Conservation (phyloP, 2,329 filamentous ascomycete species). For the Orbilia quercus region DNA sequence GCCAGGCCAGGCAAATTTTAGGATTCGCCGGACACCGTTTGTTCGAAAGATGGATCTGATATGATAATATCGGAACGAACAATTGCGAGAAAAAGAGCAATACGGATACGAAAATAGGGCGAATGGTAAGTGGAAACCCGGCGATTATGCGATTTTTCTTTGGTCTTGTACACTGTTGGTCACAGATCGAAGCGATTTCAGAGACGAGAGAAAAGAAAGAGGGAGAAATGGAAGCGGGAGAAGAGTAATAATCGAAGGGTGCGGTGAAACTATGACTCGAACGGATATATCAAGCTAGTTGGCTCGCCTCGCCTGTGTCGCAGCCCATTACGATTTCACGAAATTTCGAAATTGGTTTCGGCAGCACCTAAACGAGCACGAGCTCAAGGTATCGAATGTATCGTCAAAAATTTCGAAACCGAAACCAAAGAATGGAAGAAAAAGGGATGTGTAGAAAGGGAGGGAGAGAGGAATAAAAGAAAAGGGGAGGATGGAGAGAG, state of each 20-base stretch:
- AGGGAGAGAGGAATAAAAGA: slow-evolving; percentile 25
- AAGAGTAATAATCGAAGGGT: slow-evolving; percentile 13
- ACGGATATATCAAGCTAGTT: slow-evolving; percentile 51
- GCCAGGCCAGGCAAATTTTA: slow-evolving; percentile 43
- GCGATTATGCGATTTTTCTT: no score
- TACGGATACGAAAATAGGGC: slow-evolving; percentile 1
- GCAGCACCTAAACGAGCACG: slow-evolving; percentile 31
- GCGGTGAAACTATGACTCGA: slow-evolving; percentile 34
- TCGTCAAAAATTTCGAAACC: slow-evolving; percentile 9
- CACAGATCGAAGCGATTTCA: slow-evolving; percentile 5
- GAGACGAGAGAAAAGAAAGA: slow-evolving; percentile 4
- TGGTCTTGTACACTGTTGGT: slow-evolving; percentile 4
- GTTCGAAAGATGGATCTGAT: slow-evolving; percentile 48
- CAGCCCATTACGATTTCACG: neutral
- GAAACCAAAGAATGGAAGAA: slow-evolving; percentile 22
- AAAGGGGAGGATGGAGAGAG: slow-evolving; percentile 15
- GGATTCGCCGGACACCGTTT: slow-evolving; percentile 8
- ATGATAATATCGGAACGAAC: slow-evolving; percentile 39
- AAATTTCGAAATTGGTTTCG: slow-evolving; percentile 41
- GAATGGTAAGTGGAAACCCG: neutral
- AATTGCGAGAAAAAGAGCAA: neutral
- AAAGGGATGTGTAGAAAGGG: neutral
- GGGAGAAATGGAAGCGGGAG: neutral
- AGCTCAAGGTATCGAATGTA: slow-evolving; percentile 7
- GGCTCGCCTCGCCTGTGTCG: slow-evolving; percentile 4